A percentile compares a stretch with the other conserved stretches of the same genome.
phyloP scores from a whole-genome alignment of 345 rosid genomes.

The Salix brachista region DNA sequence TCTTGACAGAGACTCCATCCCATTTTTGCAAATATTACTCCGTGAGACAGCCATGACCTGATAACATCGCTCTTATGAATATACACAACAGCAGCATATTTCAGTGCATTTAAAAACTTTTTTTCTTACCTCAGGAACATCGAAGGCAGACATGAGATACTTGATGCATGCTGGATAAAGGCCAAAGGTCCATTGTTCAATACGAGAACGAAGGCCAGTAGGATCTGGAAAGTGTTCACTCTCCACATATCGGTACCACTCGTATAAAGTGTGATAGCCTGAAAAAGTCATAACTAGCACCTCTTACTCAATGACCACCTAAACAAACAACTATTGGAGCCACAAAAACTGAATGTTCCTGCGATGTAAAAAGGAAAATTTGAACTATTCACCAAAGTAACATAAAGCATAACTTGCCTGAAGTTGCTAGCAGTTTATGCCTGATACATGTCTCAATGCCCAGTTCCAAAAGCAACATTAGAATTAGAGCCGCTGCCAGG shows the following conservation, averaged over 20 bases:
- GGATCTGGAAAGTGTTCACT: constrained; percentile 98
- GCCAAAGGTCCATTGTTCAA: constrained; percentile 97
- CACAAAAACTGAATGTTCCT: not conserved
- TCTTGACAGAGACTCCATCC: constrained; percentile 72
- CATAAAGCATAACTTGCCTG: constrained; percentile 46
- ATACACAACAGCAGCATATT: not conserved
- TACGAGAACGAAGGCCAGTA: constrained; percentile 91
- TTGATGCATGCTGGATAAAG: constrained; percentile 98
- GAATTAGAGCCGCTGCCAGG: constrained; percentile 81
- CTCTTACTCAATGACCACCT: constrained; percentile 2
- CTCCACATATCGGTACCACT: constrained; percentile 95
- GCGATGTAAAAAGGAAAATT: too few relatives aligned
- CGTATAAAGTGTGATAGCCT: constrained; percentile 92
- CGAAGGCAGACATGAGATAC: constrained; percentile 98
- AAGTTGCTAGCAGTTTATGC: constrained; percentile 90
- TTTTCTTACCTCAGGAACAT: constrained; percentile 85
- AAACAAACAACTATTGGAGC: not conserved
- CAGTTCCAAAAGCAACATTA: constrained; percentile 87
- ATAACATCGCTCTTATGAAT: constrained; percentile 18
- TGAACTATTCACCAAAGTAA: not conserved
- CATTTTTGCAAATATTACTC: constrained; percentile 77
- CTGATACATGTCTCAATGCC: constrained; percentile 88
- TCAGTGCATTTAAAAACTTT: not conserved
- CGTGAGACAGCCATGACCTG: constrained; percentile 98
- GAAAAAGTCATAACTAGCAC: constrained; percentile 17